A percentile compares a stretch with the other conserved stretches of the same genome.
These are phyloP conservation scores for Xylaria sp. DNA, from an alignment of 2,329 filamentous ascomycete genomes.

Conservation along the genomic window DNA sequence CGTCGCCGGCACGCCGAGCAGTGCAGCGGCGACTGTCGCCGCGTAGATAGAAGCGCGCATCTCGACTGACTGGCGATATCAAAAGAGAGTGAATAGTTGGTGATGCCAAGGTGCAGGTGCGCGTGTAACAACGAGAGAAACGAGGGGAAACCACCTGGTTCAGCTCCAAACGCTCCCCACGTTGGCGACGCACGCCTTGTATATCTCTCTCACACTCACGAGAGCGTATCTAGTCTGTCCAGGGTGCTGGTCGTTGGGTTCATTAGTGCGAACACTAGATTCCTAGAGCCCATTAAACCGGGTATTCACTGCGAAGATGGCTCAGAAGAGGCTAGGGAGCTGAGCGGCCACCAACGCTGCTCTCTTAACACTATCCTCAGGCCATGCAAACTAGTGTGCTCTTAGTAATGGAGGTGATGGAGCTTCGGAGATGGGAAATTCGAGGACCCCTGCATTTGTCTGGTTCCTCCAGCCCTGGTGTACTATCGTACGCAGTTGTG, in stretches of 20 bases:
- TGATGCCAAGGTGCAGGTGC: not conserved
- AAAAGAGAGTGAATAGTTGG: conserved; percentile 9
- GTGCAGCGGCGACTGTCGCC: conserved; percentile 33
- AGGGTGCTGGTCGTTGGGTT: conserved; percentile 14
- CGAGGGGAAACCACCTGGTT: not conserved
- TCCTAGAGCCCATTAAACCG: not conserved
- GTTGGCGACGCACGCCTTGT: conserved; percentile 25
- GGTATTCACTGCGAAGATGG: not conserved
- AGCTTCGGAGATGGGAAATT: conserved; percentile 7
- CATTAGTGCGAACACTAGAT: conserved; percentile 23
- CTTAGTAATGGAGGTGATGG: not conserved
- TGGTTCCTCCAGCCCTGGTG: not conserved
- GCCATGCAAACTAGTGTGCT: not conserved
- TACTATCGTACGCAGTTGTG: too few relatives aligned
- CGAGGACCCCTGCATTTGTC: not conserved
- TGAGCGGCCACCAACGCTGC: too few relatives aligned
- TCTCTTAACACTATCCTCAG: not conserved
- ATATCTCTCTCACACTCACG: conserved; percentile 17
- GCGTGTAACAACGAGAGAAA: conserved; percentile 9
- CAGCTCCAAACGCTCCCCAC: conserved; percentile 3
- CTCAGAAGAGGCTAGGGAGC: not conserved
- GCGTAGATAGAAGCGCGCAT: conserved; percentile 39
- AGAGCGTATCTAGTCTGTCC: not conserved
- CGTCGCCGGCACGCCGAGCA: conserved; percentile 28
- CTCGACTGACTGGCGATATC: conserved; percentile 11